These are phyloP conservation scores for Blakeslea trispora DNA, from an alignment of 371 early-diverging fungal species.

Conservation along the genomic window DNA sequence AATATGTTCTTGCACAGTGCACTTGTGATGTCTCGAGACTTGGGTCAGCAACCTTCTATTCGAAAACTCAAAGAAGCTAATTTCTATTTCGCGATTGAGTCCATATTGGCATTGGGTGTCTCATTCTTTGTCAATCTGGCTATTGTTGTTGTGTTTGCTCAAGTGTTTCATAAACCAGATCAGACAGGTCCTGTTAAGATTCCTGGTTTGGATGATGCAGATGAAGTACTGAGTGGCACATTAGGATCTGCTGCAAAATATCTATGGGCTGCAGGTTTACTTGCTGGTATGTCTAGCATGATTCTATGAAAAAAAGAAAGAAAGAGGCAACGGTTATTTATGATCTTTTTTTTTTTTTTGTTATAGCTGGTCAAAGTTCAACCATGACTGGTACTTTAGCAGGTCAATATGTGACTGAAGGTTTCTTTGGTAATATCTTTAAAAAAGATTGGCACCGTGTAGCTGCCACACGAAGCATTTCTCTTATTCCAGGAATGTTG, in stretches of 20 bases:
- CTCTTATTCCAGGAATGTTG: constrained; percentile 69
- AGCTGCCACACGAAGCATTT: constrained; percentile 62
- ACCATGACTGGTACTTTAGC: constrained; percentile 79
- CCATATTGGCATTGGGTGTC: constrained; percentile 59
- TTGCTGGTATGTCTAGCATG: constrained; percentile 41
- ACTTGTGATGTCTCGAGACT: constrained; percentile 60
- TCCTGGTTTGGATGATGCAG: constrained; percentile 63
- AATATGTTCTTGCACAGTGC: constrained; percentile 75
- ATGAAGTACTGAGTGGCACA: constrained; percentile 53
- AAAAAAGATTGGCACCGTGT: constrained; percentile 71
- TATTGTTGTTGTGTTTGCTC: constrained; percentile 70
- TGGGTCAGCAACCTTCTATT: constrained; percentile 45
- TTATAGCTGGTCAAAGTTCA: constrained; percentile 65
- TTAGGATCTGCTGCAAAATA: constrained; percentile 63
- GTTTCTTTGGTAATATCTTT: constrained; percentile 65
- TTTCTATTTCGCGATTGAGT: constrained; percentile 67
- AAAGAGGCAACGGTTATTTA: not conserved
- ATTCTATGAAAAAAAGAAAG: too few species aligned
- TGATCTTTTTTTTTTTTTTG: not conserved
- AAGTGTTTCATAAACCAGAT: constrained; percentile 56
- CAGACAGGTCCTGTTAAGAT: constrained; percentile 29
- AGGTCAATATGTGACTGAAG: constrained; percentile 76
- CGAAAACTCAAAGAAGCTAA: constrained; percentile 68
- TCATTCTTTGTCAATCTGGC: constrained; percentile 74
- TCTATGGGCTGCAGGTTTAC: constrained; percentile 68